A percentile compares a stretch with the other conserved stretches of the same genome.
Conservation (phyloP, 1,139 yeast species). For the Yamadazyma conglobata region DNA sequence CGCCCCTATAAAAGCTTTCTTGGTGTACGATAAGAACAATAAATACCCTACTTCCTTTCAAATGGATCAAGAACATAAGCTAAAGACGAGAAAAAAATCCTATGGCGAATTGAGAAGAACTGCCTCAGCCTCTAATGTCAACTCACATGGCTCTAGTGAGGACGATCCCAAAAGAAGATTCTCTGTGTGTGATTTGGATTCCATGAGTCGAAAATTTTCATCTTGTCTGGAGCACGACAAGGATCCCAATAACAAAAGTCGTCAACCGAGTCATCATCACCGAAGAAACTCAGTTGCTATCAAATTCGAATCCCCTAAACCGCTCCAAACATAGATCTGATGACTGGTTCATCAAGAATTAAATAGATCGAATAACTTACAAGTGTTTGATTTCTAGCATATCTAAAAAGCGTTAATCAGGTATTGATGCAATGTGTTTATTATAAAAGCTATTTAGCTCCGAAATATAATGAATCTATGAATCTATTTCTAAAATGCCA, state of each 20-base stretch:
- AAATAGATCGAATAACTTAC: too few relatives aligned
- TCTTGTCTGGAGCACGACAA: conserved; percentile 8
- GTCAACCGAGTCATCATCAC: conserved; percentile 16
- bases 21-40: conserved; percentile 15
- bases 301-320: conserved; percentile 24
- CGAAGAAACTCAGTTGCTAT: conserved; percentile 32
- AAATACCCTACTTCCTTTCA: conserved; percentile 1
- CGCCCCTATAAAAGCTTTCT: conserved; percentile 27
- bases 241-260: conserved; percentile 1
- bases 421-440: neutral
- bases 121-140: conserved; percentile 10
- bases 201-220: conserved; percentile 7
- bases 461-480: conserved; percentile 77
- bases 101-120: conserved; percentile 7
- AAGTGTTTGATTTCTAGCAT: too few relatives aligned
- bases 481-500: conserved; percentile 71
- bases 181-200: conserved; percentile 16
- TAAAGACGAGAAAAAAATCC: too few relatives aligned
- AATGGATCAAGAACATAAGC: too few relatives aligned
- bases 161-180: conserved; percentile 8
- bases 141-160: neutral
- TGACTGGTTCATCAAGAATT: neutral
- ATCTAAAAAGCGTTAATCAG: too few relatives aligned
- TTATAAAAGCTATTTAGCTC: conserved; percentile 42
- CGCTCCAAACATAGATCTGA: conserved; percentile 2